Conservation (phyloP, 139 green algal species). For the Chara braunii region DNA sequence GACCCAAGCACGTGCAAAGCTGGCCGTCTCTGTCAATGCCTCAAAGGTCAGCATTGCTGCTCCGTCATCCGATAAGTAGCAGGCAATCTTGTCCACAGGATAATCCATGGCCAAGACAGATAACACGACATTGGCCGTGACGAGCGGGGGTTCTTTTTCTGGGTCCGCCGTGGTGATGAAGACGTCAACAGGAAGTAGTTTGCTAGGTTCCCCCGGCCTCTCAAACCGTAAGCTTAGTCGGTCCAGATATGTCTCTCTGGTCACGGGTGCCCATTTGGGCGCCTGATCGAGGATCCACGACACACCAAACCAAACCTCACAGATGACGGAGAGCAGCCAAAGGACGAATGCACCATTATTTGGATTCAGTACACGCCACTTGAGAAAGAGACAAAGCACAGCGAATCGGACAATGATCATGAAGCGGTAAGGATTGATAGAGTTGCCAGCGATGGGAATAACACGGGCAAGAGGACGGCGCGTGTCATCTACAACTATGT, state of each 20-base stretch:
- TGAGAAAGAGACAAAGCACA: slow-evolving; percentile 21
- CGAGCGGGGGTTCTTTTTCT: slow-evolving; percentile 27
- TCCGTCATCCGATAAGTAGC: slow-evolving; percentile 25
- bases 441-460: slow-evolving; percentile 13
- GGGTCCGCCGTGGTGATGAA: slow-evolving; percentile 37
- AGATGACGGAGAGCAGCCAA: slow-evolving; percentile 36
- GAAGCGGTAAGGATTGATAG: slow-evolving; percentile 36
- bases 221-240: slow-evolving; percentile 15
- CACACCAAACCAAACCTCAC: slow-evolving; percentile 40
- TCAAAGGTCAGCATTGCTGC: slow-evolving; percentile 26
- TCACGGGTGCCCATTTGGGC: slow-evolving; percentile 34
- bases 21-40: slow-evolving; percentile 12
- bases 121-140: slow-evolving; percentile 33
- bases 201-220: background rate
- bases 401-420: slow-evolving; percentile 21
- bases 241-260: slow-evolving; percentile 33
- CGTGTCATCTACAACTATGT: slow-evolving; percentile 36
- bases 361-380: slow-evolving; percentile 28
- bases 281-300: slow-evolving; percentile 39
- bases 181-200: slow-evolving; percentile 29
- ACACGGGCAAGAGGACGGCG: slow-evolving; percentile 21
- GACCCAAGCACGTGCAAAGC: slow-evolving; percentile 27
- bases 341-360: slow-evolving; percentile 24
- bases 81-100: slow-evolving; percentile 30
- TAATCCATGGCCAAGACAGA: slow-evolving; percentile 29